A percentile compares a stretch with the other conserved stretches of the same genome.
Evolutionary conservation across 768 basidiomycete genomes (phyloP).

Genomic region (Zangia roseola): DNA sequence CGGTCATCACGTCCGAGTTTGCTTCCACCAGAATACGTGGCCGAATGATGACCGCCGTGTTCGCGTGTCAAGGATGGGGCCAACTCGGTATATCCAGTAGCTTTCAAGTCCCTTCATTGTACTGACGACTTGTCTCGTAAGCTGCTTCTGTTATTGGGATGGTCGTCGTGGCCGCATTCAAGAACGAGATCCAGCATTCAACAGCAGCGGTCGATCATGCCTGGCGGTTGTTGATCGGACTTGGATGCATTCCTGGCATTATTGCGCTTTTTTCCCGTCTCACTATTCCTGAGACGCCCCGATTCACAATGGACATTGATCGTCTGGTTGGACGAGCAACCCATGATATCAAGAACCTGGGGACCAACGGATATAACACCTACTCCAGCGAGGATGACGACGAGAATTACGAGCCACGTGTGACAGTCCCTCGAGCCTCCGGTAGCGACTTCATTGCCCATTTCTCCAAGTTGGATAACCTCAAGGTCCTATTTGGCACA

Average conservation of each 20-base stretch:
- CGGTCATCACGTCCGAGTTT: slow-evolving; percentile 87
- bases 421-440: slow-evolving; percentile 62
- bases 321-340: slow-evolving; percentile 68
- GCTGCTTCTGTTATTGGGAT: slow-evolving; percentile 64
- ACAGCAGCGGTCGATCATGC: slow-evolving; percentile 60
- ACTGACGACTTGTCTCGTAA: slow-evolving; percentile 16
- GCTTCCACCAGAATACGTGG: slow-evolving; percentile 72
- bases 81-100: slow-evolving; percentile 54
- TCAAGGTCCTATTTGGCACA: slow-evolving; percentile 72
- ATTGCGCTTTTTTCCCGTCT: slow-evolving; percentile 86
- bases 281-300: slow-evolving; percentile 89
- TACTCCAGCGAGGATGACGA: slow-evolving; percentile 45
- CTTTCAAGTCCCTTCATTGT: neutral
- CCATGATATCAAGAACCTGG: slow-evolving; percentile 62
- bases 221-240: slow-evolving; percentile 84
- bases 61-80: slow-evolving; percentile 84
- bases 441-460: slow-evolving; percentile 61
- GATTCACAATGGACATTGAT: slow-evolving; percentile 39
- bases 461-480: slow-evolving; percentile 71
- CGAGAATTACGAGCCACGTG: slow-evolving; percentile 44
- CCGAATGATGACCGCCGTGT: slow-evolving; percentile 84
- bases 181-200: slow-evolving; percentile 42
- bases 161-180: slow-evolving; percentile 64
- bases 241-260: slow-evolving; percentile 75
- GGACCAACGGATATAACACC: slow-evolving; percentile 43